These are phyloP conservation scores for Dendrocalamus latiflorus DNA, from an alignment of 202 grass and related monocot genomes.

Conservation along the genomic window DNA sequence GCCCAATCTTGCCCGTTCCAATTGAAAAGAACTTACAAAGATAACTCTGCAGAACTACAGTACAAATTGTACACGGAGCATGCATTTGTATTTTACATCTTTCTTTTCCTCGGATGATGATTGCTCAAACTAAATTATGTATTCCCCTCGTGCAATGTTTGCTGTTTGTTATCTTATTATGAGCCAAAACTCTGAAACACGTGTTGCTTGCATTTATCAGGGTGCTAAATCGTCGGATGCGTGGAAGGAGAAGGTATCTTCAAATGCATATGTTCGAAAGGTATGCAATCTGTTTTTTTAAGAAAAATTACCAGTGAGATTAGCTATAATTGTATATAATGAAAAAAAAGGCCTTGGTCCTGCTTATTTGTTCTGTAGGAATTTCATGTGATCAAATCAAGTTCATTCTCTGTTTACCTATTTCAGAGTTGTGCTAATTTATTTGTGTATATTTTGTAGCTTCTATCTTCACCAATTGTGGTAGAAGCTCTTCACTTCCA, in stretches of 20 bases:
- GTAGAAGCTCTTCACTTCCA: constrained; percentile 56
- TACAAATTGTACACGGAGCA: background rate
- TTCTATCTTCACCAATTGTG: constrained; percentile 53
- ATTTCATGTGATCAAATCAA: background rate
- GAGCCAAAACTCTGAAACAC: too few relatives aligned
- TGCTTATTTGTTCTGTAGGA: constrained; percentile 11
- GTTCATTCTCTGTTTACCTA: background rate
- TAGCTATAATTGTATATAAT: background rate
- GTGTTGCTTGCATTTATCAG: constrained; percentile 46
- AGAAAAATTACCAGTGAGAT: background rate
- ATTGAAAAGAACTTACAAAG: background rate
- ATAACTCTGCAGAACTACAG: constrained; percentile 8
- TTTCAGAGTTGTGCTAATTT: constrained; percentile 23
- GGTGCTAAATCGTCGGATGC: constrained; percentile 30
- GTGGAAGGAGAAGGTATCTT: constrained; percentile 74
- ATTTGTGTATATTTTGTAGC: constrained; percentile 35
- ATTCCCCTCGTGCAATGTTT: background rate
- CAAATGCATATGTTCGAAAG: constrained; percentile 69
- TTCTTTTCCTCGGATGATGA: background rate
- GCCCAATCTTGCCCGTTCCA: background rate
- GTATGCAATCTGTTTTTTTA: constrained; percentile 33
- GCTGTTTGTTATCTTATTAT: background rate
- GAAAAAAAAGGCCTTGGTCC: background rate
- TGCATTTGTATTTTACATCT: background rate
- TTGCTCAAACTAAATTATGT: background rate